Percentiles rank a stretch among this genome's conserved stretches.
Evolutionary conservation across 2,329 filamentous ascomycete genomes (phyloP).

Genomic region (Fusarium sp.): DNA sequence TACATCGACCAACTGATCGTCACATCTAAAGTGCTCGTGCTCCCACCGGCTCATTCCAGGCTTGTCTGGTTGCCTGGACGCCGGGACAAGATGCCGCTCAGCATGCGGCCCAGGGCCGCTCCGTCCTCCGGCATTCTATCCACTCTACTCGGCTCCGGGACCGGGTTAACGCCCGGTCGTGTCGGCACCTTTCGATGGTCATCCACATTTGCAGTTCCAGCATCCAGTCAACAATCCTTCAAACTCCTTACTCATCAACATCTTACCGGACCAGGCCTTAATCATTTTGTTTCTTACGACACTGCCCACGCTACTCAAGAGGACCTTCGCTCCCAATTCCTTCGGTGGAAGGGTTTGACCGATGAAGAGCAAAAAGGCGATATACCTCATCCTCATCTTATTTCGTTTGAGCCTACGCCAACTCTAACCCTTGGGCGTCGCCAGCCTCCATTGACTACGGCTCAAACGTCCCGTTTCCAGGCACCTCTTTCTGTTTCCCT

Average conservation of each 20-base stretch:
- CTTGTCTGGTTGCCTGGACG: neutral
- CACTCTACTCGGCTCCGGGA: constrained; percentile 28
- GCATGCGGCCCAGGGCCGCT: constrained; percentile 17
- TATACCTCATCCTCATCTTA: constrained; percentile 74
- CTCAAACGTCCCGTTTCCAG: constrained; percentile 59
- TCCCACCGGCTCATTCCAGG: neutral
- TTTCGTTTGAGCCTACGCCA: constrained; percentile 85
- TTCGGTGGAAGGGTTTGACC: constrained; percentile 51
- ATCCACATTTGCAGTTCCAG: constrained; percentile 12
- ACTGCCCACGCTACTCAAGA: constrained; percentile 51
- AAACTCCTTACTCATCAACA: constrained; percentile 49
- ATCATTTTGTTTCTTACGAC: constrained; percentile 49
- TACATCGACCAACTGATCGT: constrained; percentile 12
- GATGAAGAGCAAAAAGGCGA: constrained; percentile 25
- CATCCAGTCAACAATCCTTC: constrained; percentile 27
- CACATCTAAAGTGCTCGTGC: neutral
- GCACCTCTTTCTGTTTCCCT: constrained; percentile 53
- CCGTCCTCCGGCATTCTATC: constrained; percentile 21
- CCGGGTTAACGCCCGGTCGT: constrained; percentile 11
- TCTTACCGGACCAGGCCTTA: constrained; percentile 38
- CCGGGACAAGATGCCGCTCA: constrained; percentile 16
- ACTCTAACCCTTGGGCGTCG: constrained; percentile 93
- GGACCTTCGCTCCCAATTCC: constrained; percentile 49
- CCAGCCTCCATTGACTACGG: constrained; percentile 65
- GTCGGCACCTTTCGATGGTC: constrained; percentile 11